Percentiles rank a stretch among this genome's conserved stretches.
phyloP scores from a whole-genome alignment of 345 rosid species.

The Murraya koenigii region DNA sequence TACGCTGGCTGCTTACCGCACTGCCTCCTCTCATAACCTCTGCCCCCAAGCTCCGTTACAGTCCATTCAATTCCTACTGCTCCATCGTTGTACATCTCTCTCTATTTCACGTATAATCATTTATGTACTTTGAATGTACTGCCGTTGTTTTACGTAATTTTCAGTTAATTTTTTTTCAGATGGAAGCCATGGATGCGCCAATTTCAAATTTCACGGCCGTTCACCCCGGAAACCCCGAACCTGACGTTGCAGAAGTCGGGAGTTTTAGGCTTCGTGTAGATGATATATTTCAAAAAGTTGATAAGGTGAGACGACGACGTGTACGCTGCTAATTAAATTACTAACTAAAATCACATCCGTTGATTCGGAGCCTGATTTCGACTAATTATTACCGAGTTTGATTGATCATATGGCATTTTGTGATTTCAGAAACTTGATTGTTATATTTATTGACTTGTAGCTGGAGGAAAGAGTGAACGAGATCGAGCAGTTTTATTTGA shows the following conservation, averaged over 20 bases:
- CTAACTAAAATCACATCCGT: background rate
- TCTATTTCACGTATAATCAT: background rate
- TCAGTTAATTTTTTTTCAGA: conserved; percentile 13
- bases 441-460: conserved; percentile 28
- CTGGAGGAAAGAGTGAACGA: conserved; percentile 68
- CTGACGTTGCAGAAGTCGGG: conserved; percentile 30
- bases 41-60: background rate
- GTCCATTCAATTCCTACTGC: background rate
- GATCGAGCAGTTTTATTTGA: conserved; percentile 62
- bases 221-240: conserved; percentile 21
- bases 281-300: conserved; percentile 53
- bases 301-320: conserved; percentile 39
- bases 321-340: background rate
- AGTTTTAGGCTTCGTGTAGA: conserved; percentile 46
- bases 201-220: conserved; percentile 9
- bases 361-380: background rate
- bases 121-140: background rate
- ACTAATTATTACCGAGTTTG: background rate
- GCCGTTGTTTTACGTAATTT: background rate
- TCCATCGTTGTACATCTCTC: background rate
- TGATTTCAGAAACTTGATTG: background rate
- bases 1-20: background rate
- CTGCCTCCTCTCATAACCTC: background rate
- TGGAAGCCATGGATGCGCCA: conserved; percentile 32
- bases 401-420: background rate